Conservation (phyloP, 2,329 filamentous ascomycete genomes). For the Paracorniculantispora psalliotae region DNA sequence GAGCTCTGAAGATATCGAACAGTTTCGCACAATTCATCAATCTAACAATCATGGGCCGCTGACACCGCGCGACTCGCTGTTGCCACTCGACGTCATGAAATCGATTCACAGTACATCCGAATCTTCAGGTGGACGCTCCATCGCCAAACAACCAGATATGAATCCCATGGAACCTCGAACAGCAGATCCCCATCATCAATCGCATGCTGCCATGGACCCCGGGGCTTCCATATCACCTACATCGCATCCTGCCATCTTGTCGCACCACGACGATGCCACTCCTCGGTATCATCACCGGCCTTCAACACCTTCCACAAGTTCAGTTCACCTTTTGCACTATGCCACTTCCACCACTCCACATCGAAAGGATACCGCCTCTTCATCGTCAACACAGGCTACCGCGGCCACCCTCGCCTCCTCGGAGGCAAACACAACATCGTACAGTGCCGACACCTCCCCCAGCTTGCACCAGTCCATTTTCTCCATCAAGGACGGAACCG, state of each 20-base stretch:
- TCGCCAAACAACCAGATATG: neutral
- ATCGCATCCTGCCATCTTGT: conserved; percentile 9
- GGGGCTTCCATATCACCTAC: conserved; percentile 11
- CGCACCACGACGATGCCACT: conserved; percentile 7
- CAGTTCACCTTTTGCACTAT: conserved; percentile 25
- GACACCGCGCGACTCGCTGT: conserved; percentile 7
- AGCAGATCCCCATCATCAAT: neutral
- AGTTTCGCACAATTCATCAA: neutral
- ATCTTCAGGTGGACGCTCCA: neutral
- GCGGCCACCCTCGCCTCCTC: conserved; percentile 31
- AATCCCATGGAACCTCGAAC: conserved; percentile 8
- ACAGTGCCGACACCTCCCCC: conserved; percentile 42
- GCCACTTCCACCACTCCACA: conserved; percentile 18
- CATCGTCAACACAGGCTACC: conserved; percentile 45
- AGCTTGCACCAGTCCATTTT: conserved; percentile 48
- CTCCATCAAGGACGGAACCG: conserved; percentile 50
- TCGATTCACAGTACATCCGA: conserved; percentile 5
- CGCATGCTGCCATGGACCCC: conserved; percentile 2
- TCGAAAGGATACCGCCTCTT: conserved; percentile 47
- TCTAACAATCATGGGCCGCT: conserved; percentile 13
- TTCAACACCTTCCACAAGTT: conserved; percentile 19
- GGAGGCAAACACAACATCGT: conserved; percentile 26
- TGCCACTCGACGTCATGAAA: conserved; percentile 12
- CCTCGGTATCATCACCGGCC: conserved; percentile 10
- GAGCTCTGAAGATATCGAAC: neutral